Conservation (phyloP, 129 eudicot species). For the Calendula officinalis region DNA sequence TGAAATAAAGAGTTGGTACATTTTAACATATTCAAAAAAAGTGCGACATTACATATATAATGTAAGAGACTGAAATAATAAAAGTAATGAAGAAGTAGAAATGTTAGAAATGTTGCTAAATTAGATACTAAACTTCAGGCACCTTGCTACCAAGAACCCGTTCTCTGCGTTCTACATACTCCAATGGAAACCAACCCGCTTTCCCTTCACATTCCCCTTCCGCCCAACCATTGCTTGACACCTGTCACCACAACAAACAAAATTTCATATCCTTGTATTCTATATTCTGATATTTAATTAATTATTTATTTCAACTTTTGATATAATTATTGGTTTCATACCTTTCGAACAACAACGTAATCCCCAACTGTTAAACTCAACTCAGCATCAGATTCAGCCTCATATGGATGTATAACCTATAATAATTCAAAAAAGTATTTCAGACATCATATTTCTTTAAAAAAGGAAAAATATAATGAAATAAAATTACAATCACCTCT, state of each 20-base stretch:
- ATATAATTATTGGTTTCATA: conserved; percentile 14
- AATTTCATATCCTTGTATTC: neutral
- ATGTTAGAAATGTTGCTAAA: conserved; percentile 13
- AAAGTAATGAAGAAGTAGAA: conserved; percentile 9
- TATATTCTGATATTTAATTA: no score
- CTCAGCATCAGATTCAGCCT: conserved; percentile 86
- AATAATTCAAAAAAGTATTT: neutral
- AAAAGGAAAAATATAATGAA: neutral
- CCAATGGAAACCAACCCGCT: conserved; percentile 97
- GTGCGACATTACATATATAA: conserved; percentile 2
- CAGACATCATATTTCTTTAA: neutral
- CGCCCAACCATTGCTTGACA: conserved; percentile 92
- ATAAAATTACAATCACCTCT: conserved; percentile 47
- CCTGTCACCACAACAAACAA: conserved; percentile 38
- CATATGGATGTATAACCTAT: conserved; percentile 73
- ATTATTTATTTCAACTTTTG: neutral
- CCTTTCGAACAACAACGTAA: conserved; percentile 86
- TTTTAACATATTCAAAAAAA: no score
- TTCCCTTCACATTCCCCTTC: conserved; percentile 98
- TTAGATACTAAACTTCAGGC: conserved; percentile 47
- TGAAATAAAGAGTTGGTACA: no score
- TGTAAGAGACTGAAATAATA: conserved; percentile 12
- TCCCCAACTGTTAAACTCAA: conserved; percentile 71
- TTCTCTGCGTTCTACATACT: conserved; percentile 79
- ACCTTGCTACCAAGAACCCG: conserved; percentile 79